These are phyloP conservation scores for Elaeis oleifera DNA, from an alignment of 202 grass and related monocot genomes.

Conservation along the genomic window DNA sequence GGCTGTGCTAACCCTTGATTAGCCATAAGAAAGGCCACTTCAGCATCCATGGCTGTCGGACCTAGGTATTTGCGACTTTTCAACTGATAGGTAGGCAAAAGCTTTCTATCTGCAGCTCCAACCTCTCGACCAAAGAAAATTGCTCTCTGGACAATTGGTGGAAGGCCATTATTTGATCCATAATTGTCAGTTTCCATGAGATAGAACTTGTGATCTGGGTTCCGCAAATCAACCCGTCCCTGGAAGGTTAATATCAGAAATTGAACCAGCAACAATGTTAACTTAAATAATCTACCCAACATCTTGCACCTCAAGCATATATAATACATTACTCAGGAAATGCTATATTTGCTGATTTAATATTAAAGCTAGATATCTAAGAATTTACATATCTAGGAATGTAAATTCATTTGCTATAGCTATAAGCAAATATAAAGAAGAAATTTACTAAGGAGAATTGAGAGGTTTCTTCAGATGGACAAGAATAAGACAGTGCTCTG, in stretches of 20 bases:
- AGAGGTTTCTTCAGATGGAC: too few relatives aligned
- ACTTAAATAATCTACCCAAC: too few relatives aligned
- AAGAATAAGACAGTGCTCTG: too few relatives aligned
- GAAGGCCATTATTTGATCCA: conserved; percentile 69
- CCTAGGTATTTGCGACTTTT: conserved; percentile 92
- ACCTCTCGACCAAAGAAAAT: conserved; percentile 86
- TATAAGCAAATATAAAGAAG: too few relatives aligned
- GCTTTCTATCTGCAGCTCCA: conserved; percentile 78
- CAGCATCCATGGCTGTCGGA: conserved; percentile 90
- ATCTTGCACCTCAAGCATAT: too few relatives aligned
- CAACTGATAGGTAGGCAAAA: conserved; percentile 78
- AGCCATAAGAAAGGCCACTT: conserved; percentile 97
- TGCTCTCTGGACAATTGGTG: conserved; percentile 68
- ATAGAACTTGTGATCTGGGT: conserved; percentile 69
- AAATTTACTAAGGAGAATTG: too few relatives aligned
- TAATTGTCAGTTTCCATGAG: conserved; percentile 95
- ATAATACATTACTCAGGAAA: too few relatives aligned
- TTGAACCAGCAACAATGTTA: too few relatives aligned
- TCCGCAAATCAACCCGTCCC: conserved; percentile 85
- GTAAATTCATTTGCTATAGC: too few relatives aligned
- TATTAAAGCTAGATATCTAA: too few relatives aligned
- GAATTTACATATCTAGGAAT: too few relatives aligned
- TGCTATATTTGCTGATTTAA: too few relatives aligned
- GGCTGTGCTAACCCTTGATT: conserved; percentile 64
- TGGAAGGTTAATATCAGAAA: conserved; percentile 21